These are phyloP conservation scores for Fistulina hepatica DNA, from an alignment of 1,284 basidiomycete genomes.

Conservation along the genomic window DNA sequence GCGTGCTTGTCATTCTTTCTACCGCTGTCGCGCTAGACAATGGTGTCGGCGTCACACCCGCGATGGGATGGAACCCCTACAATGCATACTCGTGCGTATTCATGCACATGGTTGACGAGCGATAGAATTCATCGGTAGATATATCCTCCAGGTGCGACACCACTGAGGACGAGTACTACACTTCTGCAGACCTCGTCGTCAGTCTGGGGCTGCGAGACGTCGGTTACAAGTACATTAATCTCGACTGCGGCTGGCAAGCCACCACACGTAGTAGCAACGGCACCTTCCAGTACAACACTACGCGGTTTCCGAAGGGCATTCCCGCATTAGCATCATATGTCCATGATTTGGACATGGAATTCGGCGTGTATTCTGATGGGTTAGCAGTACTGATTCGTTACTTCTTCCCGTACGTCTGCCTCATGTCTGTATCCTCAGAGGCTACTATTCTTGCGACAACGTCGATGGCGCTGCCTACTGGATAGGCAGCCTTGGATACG, in stretches of 20 bases:
- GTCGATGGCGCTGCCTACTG: slow-evolving; percentile 33
- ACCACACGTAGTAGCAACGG: slow-evolving; percentile 8
- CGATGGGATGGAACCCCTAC: slow-evolving; percentile 15
- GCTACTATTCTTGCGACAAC: slow-evolving; percentile 33
- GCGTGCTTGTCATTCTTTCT: no score
- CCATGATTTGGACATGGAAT: slow-evolving; percentile 12
- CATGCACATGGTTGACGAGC: neutral
- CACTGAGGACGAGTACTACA: slow-evolving; percentile 11
- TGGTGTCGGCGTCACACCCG: slow-evolving; percentile 13
- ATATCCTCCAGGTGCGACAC: slow-evolving; percentile 8
- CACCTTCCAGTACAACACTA: slow-evolving; percentile 9
- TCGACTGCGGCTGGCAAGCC: slow-evolving; percentile 14
- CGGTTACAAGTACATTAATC: slow-evolving; percentile 13
- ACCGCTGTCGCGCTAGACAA: slow-evolving; percentile 10
- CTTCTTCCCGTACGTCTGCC: neutral
- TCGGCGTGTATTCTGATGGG: slow-evolving; percentile 28
- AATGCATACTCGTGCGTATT: slow-evolving; percentile 12
- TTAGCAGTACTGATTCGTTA: slow-evolving; percentile 20
- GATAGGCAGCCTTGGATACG: slow-evolving; percentile 33
- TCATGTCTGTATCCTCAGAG: slow-evolving; percentile 19
- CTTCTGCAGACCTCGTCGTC: slow-evolving; percentile 9
- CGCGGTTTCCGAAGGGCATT: slow-evolving; percentile 6
- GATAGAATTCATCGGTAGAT: neutral
- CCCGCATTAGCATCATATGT: slow-evolving; percentile 10
- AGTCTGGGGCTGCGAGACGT: slow-evolving; percentile 8